Base-by-base conservation (phyloP, 129 eudicot species). In the Oenanthe sinensis region DNA sequence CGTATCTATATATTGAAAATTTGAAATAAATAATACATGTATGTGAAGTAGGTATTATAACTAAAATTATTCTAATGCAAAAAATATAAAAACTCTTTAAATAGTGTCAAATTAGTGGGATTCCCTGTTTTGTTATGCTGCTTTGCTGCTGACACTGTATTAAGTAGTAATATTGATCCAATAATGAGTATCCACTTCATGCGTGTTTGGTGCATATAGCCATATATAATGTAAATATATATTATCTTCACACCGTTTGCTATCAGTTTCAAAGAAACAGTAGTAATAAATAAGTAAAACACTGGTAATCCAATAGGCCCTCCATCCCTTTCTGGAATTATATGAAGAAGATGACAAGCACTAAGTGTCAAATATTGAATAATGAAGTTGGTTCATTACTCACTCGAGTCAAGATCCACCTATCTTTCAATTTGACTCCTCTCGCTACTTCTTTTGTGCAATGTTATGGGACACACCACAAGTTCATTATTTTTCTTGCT, bases 301-400 rank as follows among this genome's bases (percentile, higher is more conserved):
- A 58, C 67, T n/a, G 67, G 24, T 33, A 58, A 58, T 58, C 67
- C 67, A 58, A n/a, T 58, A 58, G 14, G 1, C 28, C 33, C 28
- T 7, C 67, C 67, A 58, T 58, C 33, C 12, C 65, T 55, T 55
- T 58, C 12, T n/a, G 67, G 67, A 58, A 58, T 22, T 58, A n/a
- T n/a, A 58, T 58, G n/a, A n/a, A n/a, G 67, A 58, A 58, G 67
- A 58, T 58, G 67, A 58, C 67, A 58, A 58, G 13, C 67, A 58
- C 67, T 58, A 58, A 58, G 33, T 58, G 67, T 58, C 67, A 58
- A 58, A 58, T 58, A 58, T 58, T 58, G 4, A n/a, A 37, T 1
- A 37, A 58, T 58, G n/a, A 58, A 58, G 67, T 58, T n/a, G 67
- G 15, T 58, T 58, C 33, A 58, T 9, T 9, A 58, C 67, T 58